Evolutionary conservation across 2,329 filamentous ascomycete genomes (phyloP).

Genomic region (Sclerotinia borealis): DNA sequence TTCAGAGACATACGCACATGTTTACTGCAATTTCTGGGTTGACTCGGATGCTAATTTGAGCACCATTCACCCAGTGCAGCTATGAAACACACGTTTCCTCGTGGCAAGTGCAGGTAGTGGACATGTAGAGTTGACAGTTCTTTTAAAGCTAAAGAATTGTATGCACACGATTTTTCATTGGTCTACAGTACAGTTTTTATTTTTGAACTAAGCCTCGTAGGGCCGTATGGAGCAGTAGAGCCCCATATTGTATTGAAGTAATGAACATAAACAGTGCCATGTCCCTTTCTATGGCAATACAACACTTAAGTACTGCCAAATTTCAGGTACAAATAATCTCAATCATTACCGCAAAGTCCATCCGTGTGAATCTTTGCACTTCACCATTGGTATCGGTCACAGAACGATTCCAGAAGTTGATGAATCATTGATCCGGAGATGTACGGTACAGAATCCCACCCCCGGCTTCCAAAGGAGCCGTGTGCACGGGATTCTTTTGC

Average conservation of each 20-base stretch:
- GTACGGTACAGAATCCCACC: neutral
- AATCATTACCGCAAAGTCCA: neutral
- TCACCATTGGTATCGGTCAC: neutral
- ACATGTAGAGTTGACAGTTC: neutral
- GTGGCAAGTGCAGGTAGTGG: neutral
- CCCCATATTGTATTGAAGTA: neutral
- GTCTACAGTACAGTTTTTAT: neutral
- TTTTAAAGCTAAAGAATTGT: neutral
- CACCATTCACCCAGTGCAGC: neutral
- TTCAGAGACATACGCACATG: neutral
- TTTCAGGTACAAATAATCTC: too few relatives aligned
- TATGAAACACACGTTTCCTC: neutral
- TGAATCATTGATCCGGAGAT: neutral
- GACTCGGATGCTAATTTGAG: neutral
- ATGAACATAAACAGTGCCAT: neutral
- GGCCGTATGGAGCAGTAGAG: neutral
- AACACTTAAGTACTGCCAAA: neutral
- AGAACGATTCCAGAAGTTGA: neutral
- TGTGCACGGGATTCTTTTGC: neutral
- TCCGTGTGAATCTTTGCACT: neutral
- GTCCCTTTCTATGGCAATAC: neutral
- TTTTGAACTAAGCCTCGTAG: neutral
- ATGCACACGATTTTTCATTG: neutral
- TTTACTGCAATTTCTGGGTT: neutral
- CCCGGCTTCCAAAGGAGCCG: neutral